Evolutionary conservation across 176 grass and related monocot genomes (phyloP).

Genomic region (Musa itinerans): DNA sequence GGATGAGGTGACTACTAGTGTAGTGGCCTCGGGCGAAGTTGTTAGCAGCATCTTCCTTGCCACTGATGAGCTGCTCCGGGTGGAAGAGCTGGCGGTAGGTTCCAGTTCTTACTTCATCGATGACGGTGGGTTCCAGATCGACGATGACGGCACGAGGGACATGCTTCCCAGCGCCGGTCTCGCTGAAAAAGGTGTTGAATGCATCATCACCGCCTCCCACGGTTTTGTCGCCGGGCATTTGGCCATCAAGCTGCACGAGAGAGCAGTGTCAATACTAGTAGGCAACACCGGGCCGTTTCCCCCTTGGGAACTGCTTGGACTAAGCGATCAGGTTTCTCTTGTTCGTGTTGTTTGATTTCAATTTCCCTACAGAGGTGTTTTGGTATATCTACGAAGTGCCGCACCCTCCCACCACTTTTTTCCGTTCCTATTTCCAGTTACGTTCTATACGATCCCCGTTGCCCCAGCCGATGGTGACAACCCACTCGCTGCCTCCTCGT

Average conservation of each 20-base stretch:
- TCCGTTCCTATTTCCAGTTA: too few relatives aligned
- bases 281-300: too few relatives aligned
- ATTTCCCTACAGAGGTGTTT: too few relatives aligned
- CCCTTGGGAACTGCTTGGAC: not conserved
- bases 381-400: too few relatives aligned
- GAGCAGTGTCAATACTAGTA: not conserved
- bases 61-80: conserved; percentile 3
- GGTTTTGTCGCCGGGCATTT: not conserved
- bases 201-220: not conserved
- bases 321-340: not conserved
- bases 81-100: conserved; percentile 1
- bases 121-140: conserved; percentile 4
- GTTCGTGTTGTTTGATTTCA: not conserved
- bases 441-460: too few relatives aligned
- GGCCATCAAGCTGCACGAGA: not conserved
- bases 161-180: not conserved
- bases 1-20: not conserved
- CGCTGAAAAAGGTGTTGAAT: conserved; percentile 5
- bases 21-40: conserved; percentile 4
- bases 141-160: not conserved
- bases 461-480: too few relatives aligned
- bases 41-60: conserved; percentile 5
- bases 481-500: too few relatives aligned
- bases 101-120: not conserved
- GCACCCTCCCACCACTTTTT: too few relatives aligned